Percentiles rank a stretch among this genome's conserved stretches.
These are phyloP conservation scores for Euphorbia celastroides DNA, from an alignment of 441 rosid species.

Conservation along the genomic window DNA sequence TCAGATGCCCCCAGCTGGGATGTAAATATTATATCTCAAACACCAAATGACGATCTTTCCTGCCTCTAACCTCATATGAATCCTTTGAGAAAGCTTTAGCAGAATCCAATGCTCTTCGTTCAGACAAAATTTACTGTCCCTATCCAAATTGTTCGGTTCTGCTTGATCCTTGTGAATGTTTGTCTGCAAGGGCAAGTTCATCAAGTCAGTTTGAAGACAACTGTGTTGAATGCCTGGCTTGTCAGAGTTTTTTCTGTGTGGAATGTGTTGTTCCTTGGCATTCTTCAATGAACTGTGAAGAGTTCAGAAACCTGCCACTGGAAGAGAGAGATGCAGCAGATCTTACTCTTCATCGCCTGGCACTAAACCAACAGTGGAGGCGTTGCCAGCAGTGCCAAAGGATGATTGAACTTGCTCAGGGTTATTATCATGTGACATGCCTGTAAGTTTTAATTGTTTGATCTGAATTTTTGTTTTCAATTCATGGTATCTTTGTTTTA, in stretches of 20 bases:
- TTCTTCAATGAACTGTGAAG: slow-evolving; percentile 78
- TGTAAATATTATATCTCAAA: slow-evolving; percentile 69
- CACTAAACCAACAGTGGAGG: slow-evolving; percentile 82
- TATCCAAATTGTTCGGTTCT: slow-evolving; percentile 78
- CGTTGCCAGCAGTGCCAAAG: slow-evolving; percentile 89
- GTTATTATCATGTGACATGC: slow-evolving; percentile 95
- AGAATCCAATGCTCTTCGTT: slow-evolving; percentile 52
- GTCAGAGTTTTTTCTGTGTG: slow-evolving; percentile 77
- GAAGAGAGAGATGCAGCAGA: slow-evolving; percentile 82
- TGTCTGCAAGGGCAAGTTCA: slow-evolving; percentile 66
- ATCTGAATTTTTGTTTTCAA: background rate
- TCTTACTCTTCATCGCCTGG: slow-evolving; percentile 73
- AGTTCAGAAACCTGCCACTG: slow-evolving; percentile 69
- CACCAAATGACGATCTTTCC: slow-evolving; percentile 62
- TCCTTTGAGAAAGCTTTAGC: slow-evolving; percentile 54
- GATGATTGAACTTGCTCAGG: slow-evolving; percentile 89
- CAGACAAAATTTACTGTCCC: slow-evolving; percentile 78
- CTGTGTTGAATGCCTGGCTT: slow-evolving; percentile 75
- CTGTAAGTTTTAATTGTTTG: slow-evolving; percentile 40
- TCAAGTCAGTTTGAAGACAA: slow-evolving; percentile 70
- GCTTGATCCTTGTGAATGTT: slow-evolving; percentile 65
- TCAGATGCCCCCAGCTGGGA: slow-evolving; percentile 78
- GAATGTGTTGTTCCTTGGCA: slow-evolving; percentile 96
- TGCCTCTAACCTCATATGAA: slow-evolving; percentile 55
- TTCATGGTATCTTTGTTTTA: background rate